These are phyloP conservation scores for Cylindrotheca fusiformis DNA, from an alignment of 108 stramenopile species.

Conservation along the genomic window DNA sequence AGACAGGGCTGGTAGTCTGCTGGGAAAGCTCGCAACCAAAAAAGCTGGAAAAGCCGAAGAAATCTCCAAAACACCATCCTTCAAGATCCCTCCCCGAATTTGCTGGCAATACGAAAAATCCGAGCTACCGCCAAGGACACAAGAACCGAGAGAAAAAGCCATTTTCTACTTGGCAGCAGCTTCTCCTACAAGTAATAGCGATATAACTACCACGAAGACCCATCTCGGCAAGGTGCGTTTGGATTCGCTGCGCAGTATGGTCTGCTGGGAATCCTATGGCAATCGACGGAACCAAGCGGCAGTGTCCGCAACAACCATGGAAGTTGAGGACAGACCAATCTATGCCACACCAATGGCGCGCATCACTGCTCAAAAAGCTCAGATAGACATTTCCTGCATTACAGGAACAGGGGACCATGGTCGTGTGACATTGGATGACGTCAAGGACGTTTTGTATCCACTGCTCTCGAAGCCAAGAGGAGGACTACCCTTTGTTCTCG, in stretches of 20 bases:
- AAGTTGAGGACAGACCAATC: background rate
- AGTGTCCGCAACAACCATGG: background rate
- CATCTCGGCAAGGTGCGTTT: background rate
- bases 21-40: no score
- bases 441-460: background rate
- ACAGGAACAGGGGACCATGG: background rate
- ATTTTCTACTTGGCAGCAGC: background rate
- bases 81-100: no score
- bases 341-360: background rate
- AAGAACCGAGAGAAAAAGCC: background rate
- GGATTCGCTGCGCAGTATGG: background rate
- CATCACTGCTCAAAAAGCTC: background rate
- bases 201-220: background rate
- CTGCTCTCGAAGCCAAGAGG: background rate
- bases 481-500: no score
- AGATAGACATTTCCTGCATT: background rate
- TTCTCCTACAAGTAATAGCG: background rate
- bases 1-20: no score
- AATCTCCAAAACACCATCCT: no score
- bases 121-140: background rate
- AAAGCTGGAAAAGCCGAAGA: no score
- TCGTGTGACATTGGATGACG: background rate
- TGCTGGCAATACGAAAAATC: no score
- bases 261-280: background rate
- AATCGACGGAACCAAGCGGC: background rate